Base-by-base conservation (phyloP, 2,329 filamentous ascomycete genomes). In the Calcarisporium arbuscula region DNA sequence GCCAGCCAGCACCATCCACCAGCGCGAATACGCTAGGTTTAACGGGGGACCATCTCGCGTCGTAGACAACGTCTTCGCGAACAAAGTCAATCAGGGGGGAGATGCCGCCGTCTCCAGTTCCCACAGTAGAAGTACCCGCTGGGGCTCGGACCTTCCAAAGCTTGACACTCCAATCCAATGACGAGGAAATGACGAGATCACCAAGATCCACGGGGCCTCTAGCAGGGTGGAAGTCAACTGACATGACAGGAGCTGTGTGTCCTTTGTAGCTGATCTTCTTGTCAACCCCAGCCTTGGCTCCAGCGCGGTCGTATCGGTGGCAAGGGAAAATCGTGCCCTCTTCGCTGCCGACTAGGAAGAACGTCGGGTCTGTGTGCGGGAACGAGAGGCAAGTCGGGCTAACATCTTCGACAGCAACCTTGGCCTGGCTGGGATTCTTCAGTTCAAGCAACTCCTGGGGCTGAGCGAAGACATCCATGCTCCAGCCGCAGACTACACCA, bases 261-360 rank as follows among this genome's bases (percentile, higher is more conserved):
- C 88, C 90, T 46, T 78, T 77, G 65, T 98, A 98, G 47, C 80
- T 82, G 40, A 95, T 80, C 41, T 89, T 80, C 36, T 82, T 77
- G 56, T 98, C 94, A 18, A 95, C 87, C 30, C 92, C 92, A 5
- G 92, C 90, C 66, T 96, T 96, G 45, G 92, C 92, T 38, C 92
- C 92, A 6, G 94, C 92, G 44, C 94, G 85, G 61, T 98, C 92
- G 63, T 98, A 98, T 42, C 92, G 77, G 59, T 98, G 92, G 56
- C 94, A 95, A 1, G 92, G 89, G 61, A 92, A 95, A 44, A 98
- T 95, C 30, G 82, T 82, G 32, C 94, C 94, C 67, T 98, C 92
- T 65, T 98, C 92, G 19, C 89, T 95, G 26, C 94, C 92, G 21
- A 95, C 85, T 4, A 98, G 78, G 70, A 98, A 98, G 61, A 95